phyloP scores from a whole-genome alignment of 2,329 filamentous ascomycete genomes.

The Pseudonectria buxi region DNA sequence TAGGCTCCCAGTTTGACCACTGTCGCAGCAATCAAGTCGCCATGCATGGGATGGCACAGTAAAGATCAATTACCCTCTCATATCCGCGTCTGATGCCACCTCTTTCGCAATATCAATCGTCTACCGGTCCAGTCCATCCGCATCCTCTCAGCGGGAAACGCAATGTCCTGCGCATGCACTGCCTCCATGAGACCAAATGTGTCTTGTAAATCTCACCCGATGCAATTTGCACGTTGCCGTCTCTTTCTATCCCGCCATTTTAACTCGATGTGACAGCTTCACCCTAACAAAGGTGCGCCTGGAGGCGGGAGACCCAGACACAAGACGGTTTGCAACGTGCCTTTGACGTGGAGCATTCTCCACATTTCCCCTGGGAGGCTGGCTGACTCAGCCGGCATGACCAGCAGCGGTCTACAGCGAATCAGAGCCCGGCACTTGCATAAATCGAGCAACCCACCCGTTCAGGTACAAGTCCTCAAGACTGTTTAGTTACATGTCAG shows the following conservation, averaged over 20 bases:
- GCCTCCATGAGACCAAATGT: neutral
- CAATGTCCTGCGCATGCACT: neutral
- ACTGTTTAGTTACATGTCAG: no score
- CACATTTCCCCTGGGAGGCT: conserved; percentile 13
- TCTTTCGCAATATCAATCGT: conserved; percentile 9
- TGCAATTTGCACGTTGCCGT: neutral
- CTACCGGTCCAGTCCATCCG: conserved; percentile 1
- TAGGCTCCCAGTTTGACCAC: conserved; percentile 2
- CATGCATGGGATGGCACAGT: no score
- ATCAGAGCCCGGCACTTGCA: conserved; percentile 2
- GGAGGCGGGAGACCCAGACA: neutral
- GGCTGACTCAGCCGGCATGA: conserved; percentile 18
- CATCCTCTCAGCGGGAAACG: conserved; percentile 8
- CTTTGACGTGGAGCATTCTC: conserved; percentile 23
- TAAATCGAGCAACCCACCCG: conserved; percentile 4
- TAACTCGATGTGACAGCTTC: neutral
- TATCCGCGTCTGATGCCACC: no score
- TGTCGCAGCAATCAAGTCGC: neutral
- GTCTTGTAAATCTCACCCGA: neutral
- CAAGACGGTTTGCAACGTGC: conserved; percentile 22
- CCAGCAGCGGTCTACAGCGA: conserved; percentile 1
- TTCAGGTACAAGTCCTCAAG: no score
- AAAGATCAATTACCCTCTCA: no score
- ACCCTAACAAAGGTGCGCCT: neutral
- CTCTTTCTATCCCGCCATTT: neutral